phyloP scores from a whole-genome alignment of 2,329 filamentous ascomycete species.

The Fusarium sororula region DNA sequence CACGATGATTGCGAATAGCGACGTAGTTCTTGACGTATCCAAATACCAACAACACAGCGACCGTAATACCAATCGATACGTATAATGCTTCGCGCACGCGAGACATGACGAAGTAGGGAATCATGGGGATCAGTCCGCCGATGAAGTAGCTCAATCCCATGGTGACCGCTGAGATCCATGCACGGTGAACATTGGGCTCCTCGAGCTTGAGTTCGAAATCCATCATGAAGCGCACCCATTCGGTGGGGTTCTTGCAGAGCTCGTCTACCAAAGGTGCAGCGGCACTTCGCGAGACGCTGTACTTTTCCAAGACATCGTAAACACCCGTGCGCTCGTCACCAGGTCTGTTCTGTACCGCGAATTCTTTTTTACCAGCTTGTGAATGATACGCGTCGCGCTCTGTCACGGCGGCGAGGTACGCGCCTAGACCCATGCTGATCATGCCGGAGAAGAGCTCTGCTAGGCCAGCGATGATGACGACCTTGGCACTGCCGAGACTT shows the following conservation, averaged over 20 bases:
- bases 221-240: slow-evolving; percentile 68
- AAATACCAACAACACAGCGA: slow-evolving; percentile 68
- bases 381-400: slow-evolving; percentile 62
- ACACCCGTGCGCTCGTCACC: slow-evolving; percentile 58
- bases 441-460: slow-evolving; percentile 80
- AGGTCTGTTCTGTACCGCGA: slow-evolving; percentile 54
- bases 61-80: slow-evolving; percentile 68
- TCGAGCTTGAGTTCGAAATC: slow-evolving; percentile 64
- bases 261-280: slow-evolving; percentile 59
- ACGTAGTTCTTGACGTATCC: slow-evolving; percentile 72
- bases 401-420: slow-evolving; percentile 73
- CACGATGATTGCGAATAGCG: slow-evolving; percentile 59
- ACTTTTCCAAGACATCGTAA: slow-evolving; percentile 61
- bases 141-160: slow-evolving; percentile 76
- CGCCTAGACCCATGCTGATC: slow-evolving; percentile 81
- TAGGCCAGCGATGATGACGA: slow-evolving; percentile 76
- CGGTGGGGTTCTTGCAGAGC: slow-evolving; percentile 57
- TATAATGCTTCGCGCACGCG: slow-evolving; percentile 60
- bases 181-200: slow-evolving; percentile 53
- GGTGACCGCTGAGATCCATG: slow-evolving; percentile 68
- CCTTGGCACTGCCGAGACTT: slow-evolving; percentile 69
- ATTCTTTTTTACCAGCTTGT: slow-evolving; percentile 56
- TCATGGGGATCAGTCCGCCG: slow-evolving; percentile 74
- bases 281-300: slow-evolving; percentile 56
- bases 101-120: slow-evolving; percentile 72